Base-by-base conservation (phyloP, 768 basidiomycete genomes). In the Auriculariales sp. region DNA sequence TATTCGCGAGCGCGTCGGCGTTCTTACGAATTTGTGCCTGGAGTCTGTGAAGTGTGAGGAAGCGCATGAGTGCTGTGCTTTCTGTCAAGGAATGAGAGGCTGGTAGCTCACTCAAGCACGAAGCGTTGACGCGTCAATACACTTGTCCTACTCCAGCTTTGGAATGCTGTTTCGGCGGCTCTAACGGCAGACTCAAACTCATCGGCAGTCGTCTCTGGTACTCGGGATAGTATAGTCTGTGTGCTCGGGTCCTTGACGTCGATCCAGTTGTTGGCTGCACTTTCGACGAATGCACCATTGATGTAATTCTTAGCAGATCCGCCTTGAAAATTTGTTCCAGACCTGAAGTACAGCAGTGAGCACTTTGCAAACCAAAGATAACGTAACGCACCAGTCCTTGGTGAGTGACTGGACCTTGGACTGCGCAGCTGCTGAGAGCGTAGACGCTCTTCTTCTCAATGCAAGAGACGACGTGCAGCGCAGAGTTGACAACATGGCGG, bases 161-260 rank as follows among this genome's bases (percentile, higher is more conserved):
- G 81, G 73, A 78, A 93, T 0, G 93, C 94, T 35, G 81, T 69
- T 10, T 81, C 78, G 15, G 94, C 92, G 32, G 88, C 81, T 46
- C 79, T 74, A 5, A 88, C 82, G 9, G 93, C 92, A 52, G 80
- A 75, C 17, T 79, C 74, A 59, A 98, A 92, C 62, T 97, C 93
- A 14, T 68, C 57, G 17, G 66, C 60, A 0, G 91, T 88, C 0
- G 91, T 91, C 66, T 97, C 86, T 6, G 94, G 94, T 4, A 94
- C 92, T 15, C 77, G 77, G 28, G 86, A 86, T 55, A 99, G 76
- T 25, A 97, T 59, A 0, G 89, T 82, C 71, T 99, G 93, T 0
- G 93, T 91, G 3, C 90, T 82, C 88, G 93, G 94, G 67, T 98
- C 94, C 47, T 79, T 68, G 3, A 95, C 77, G 44, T 94, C 89